Evolutionary conservation across 345 rosid genomes (phyloP).

Genomic region (Nephelium lappaceum): DNA sequence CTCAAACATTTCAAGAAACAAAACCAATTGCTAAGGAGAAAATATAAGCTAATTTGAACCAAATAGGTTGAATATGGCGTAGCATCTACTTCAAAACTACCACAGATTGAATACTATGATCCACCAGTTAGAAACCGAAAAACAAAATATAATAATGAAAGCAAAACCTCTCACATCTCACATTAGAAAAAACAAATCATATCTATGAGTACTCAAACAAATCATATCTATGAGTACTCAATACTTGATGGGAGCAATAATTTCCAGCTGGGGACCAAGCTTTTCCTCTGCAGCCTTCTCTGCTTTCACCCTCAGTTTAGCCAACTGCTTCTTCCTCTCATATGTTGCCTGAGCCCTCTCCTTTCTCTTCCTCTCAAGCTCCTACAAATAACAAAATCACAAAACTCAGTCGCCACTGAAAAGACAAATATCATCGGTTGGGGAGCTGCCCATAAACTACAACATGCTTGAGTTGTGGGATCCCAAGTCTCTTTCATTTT

Average conservation of each 20-base stretch:
- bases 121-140: not conserved
- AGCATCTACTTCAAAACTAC: slow-evolving; percentile 11
- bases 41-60: not conserved
- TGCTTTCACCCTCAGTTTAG: slow-evolving; percentile 74
- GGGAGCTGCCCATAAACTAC: not conserved
- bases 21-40: no score
- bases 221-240: slow-evolving; percentile 22
- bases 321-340: slow-evolving; percentile 81
- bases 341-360: slow-evolving; percentile 63
- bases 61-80: not conserved
- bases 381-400: slow-evolving; percentile 35
- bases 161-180: not conserved
- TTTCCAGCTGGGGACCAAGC: slow-evolving; percentile 67
- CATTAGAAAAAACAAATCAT: not conserved
- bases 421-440: no score
- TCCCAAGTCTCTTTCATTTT: not conserved
- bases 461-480: not conserved
- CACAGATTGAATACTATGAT: not conserved
- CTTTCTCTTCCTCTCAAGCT: slow-evolving; percentile 84
- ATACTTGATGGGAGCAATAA: slow-evolving; percentile 68
- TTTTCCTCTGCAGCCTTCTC: slow-evolving; percentile 77
- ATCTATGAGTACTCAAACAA: slow-evolving; percentile 22
- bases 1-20: no score
- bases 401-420: not conserved
- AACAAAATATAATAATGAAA: not conserved